Base-by-base conservation (phyloP, 495 filamentous ascomycete species). In the Aspergillus panamensis region DNA sequence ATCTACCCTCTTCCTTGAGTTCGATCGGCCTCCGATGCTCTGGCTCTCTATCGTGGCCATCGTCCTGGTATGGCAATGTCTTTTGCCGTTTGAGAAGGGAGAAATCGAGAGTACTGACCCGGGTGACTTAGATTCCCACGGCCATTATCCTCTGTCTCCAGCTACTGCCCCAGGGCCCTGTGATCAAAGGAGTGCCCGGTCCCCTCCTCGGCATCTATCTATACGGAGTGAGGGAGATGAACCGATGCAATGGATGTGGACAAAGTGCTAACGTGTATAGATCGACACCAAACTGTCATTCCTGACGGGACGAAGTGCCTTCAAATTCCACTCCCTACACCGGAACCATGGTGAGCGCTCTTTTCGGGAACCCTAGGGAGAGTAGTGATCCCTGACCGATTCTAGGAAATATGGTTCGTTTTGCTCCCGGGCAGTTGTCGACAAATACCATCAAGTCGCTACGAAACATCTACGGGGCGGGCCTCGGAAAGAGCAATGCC, bases 391-490 rank as follows among this genome's bases (percentile, higher is more conserved):
- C 13, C 12, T 32, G 9, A 17, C 51, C 42, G 20, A n/a, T 10
- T 21, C 7, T n/a, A 62, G 64, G 66, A 7, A 59, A 58, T 4
- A 59, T 68, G 16, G 63, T 57, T 1, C 58, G 61, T 1, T 68
- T 68, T 48, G 59, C 63, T 10, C 63, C 63, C 1, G 63, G 63
- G 6, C 66, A 68, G 48, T 58, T 62, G n/a, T 66, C 66, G 0
- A 66, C 63, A 2, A 68, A 68, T 52, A 68, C 66, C 9, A 42
- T 68, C 49, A 63, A 59, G 32, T 62, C 56, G 6, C 55, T 68
- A 17, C 63, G 66, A 8, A 64, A 60, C 57, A 68, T 68, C 53
- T 68, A 68, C 53, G 66, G 63, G 12, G 53, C 59, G 10, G 62
- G 59, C 7, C 43, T 60, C 4, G 57, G 59, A 31, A 67, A 67